These are phyloP conservation scores for Malassezia obtusa DNA, from an alignment of 1,284 basidiomycete genomes.

Conservation along the genomic window DNA sequence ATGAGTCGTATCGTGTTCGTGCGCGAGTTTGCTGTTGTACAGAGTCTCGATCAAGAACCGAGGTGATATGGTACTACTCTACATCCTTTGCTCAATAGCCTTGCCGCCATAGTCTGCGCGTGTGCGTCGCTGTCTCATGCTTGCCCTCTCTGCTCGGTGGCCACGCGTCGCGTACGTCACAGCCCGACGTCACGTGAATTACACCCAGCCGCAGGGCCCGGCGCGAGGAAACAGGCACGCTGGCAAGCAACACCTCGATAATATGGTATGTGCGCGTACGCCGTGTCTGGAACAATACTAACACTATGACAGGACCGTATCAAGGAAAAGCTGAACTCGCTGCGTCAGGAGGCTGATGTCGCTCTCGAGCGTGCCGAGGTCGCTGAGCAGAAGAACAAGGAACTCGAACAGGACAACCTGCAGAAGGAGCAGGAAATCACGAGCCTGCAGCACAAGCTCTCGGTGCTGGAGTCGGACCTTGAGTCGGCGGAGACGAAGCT, in stretches of 20 bases:
- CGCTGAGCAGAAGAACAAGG: conserved; percentile 44
- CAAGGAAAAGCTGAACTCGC: conserved; percentile 54
- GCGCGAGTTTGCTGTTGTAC: no score
- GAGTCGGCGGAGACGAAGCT: conserved; percentile 70
- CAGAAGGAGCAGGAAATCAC: conserved; percentile 78
- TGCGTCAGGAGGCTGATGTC: conserved; percentile 77
- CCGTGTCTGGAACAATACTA: neutral
- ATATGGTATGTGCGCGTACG: conserved; percentile 4
- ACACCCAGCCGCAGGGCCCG: neutral
- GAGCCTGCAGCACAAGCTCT: conserved; percentile 70
- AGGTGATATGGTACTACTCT: no score
- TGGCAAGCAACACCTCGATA: conserved; percentile 1
- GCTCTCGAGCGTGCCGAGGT: conserved; percentile 52
- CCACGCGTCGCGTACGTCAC: neutral
- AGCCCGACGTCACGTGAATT: conserved; percentile 11
- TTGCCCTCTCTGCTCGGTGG: no score
- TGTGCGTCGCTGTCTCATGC: no score
- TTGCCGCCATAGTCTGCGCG: no score
- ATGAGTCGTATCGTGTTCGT: no score
- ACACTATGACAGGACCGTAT: conserved; percentile 12
- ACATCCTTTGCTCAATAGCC: no score
- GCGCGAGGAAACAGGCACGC: neutral
- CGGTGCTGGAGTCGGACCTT: conserved; percentile 62
- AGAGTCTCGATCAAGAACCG: no score
- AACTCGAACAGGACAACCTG: conserved; percentile 66